Conservation (phyloP, 108 stramenopile genomes). For the Conticribra guillardii region DNA sequence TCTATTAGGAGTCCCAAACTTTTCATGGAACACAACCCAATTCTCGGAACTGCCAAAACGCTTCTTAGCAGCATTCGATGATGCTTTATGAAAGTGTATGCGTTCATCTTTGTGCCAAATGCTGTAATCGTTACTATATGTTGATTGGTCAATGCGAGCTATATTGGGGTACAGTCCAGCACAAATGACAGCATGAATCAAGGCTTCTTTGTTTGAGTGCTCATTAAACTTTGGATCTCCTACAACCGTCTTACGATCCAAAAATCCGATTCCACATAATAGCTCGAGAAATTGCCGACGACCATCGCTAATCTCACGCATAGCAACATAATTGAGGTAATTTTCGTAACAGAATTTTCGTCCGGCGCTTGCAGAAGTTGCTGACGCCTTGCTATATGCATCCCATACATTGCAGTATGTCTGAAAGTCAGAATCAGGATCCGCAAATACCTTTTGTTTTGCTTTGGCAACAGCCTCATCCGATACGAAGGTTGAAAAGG, state of each 20-base stretch:
- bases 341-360: constrained; percentile 72
- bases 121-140: not conserved
- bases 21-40: constrained; percentile 80
- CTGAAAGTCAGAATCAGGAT: constrained; percentile 85
- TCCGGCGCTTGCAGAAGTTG: constrained; percentile 31
- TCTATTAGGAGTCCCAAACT: constrained; percentile 69
- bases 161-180: constrained; percentile 97
- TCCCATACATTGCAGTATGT: constrained; percentile 90
- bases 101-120: constrained; percentile 61
- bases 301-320: constrained; percentile 80
- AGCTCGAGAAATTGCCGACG: constrained; percentile 79
- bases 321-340: constrained; percentile 69
- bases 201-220: constrained; percentile 41
- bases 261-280: constrained; percentile 82
- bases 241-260: constrained; percentile 40
- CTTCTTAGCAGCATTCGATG: constrained; percentile 59
- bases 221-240: constrained; percentile 51
- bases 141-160: constrained; percentile 53
- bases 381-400: constrained; percentile 51
- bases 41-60: constrained; percentile 1
- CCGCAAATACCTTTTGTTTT: constrained; percentile 63
- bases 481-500: constrained; percentile 71
- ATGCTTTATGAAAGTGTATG: constrained; percentile 65
- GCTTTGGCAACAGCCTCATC: constrained; percentile 77
- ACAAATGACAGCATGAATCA: constrained; percentile 85